Conservation (phyloP, 2,329 filamentous ascomycete genomes). For the Drechslerella coelobrocha region DNA sequence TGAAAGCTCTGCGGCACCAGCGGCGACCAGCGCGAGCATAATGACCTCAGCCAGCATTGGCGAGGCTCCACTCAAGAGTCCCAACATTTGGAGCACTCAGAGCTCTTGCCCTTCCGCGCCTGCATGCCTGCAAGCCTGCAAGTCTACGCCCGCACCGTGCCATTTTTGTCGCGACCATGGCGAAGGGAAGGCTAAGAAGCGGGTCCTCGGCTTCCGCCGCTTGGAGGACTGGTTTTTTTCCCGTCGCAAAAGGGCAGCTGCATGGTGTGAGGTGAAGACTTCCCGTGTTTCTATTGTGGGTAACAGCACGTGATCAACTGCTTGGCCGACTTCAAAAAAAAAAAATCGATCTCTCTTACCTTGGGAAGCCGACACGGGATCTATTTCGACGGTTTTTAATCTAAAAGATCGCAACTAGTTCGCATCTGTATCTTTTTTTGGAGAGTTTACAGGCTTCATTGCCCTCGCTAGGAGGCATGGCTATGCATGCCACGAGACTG, state of each 20-base stretch:
- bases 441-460: slow-evolving; percentile 8
- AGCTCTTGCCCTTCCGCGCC: slow-evolving; percentile 34
- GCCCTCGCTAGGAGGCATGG: slow-evolving; percentile 26
- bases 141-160: slow-evolving; percentile 26
- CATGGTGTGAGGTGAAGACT: not conserved
- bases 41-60: not conserved
- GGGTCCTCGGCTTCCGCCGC: slow-evolving; percentile 31
- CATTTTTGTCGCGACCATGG: slow-evolving; percentile 38
- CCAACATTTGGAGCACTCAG: slow-evolving; percentile 11
- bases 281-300: slow-evolving; percentile 50
- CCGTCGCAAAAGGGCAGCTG: slow-evolving; percentile 26
- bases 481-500: slow-evolving; percentile 25
- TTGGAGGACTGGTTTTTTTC: not conserved
- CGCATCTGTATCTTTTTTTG: slow-evolving; percentile 39
- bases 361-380: not conserved
- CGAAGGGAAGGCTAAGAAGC: slow-evolving; percentile 22
- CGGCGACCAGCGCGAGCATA: no score
- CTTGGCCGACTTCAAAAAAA: slow-evolving; percentile 23
- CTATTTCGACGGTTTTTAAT: slow-evolving; percentile 7
- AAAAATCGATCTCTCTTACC: slow-evolving; percentile 2
- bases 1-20: not conserved
- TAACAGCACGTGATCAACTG: slow-evolving; percentile 39
- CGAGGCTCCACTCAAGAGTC: not conserved
- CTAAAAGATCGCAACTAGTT: slow-evolving; percentile 9
- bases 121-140: slow-evolving; percentile 40